phyloP scores from a whole-genome alignment of 2,329 filamentous ascomycete species.

The Cladobotryum protrusum region DNA sequence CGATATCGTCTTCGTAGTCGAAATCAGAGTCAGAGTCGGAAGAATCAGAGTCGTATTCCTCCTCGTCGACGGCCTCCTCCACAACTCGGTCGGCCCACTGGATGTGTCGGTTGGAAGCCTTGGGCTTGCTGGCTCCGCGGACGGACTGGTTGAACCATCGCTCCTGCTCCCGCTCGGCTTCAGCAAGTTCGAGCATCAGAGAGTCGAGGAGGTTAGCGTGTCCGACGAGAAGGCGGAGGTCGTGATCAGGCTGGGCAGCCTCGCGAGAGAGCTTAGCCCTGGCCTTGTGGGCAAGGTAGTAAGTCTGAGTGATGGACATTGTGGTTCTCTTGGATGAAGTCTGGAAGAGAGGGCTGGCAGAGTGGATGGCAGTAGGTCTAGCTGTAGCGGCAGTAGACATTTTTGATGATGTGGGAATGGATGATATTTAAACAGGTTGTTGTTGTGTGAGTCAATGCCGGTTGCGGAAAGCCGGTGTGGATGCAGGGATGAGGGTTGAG shows the following conservation, averaged over 20 bases:
- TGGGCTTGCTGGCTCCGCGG: slow-evolving; percentile 57
- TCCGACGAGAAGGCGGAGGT: slow-evolving; percentile 90
- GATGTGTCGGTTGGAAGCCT: slow-evolving; percentile 63
- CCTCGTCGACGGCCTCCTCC: slow-evolving; percentile 57
- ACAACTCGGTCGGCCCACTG: slow-evolving; percentile 80
- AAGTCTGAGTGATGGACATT: slow-evolving; percentile 97
- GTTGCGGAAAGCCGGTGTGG: slow-evolving; percentile 7
- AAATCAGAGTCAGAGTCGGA: slow-evolving; percentile 47
- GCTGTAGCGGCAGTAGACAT: slow-evolving; percentile 26
- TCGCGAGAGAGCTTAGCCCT: slow-evolving; percentile 92
- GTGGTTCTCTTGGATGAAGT: slow-evolving; percentile 57
- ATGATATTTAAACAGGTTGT: background rate
- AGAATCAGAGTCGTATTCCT: slow-evolving; percentile 61
- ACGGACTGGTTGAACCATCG: slow-evolving; percentile 97
- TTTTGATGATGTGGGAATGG: slow-evolving; percentile 11
- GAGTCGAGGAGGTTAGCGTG: slow-evolving; percentile 97
- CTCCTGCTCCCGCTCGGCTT: slow-evolving; percentile 93
- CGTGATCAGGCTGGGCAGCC: slow-evolving; percentile 84
- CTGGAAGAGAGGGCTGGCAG: slow-evolving; percentile 23
- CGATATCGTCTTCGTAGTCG: slow-evolving; percentile 54
- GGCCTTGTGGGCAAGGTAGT: slow-evolving; percentile 96
- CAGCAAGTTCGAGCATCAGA: slow-evolving; percentile 85
- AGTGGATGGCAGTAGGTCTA: slow-evolving; percentile 21
- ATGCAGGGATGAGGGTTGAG: slow-evolving; percentile 20
- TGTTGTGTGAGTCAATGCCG: slow-evolving; percentile 21